Conservation (phyloP, 2,329 filamentous ascomycete genomes). For the Blastomyces gilchristii region DNA sequence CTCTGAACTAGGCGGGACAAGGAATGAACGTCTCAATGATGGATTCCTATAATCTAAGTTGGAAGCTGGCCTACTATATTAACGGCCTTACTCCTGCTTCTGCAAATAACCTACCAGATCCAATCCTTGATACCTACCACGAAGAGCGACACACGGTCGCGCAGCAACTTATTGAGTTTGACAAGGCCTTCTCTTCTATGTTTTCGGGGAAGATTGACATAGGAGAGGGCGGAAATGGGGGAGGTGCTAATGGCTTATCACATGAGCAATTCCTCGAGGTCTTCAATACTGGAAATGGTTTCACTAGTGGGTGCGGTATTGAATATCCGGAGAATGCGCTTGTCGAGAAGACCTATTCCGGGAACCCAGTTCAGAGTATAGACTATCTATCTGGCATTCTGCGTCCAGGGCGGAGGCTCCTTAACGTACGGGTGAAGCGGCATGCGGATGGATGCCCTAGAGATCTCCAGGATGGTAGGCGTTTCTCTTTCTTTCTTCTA, state of each 20-base stretch:
- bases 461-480: conserved; percentile 28
- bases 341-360: conserved; percentile 19
- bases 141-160: conserved; percentile 30
- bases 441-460: conserved; percentile 30
- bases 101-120: conserved; percentile 11
- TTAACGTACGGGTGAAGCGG: conserved; percentile 26
- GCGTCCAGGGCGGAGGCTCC: conserved; percentile 27
- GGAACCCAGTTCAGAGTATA: conserved; percentile 23
- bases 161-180: conserved; percentile 32
- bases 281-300: conserved; percentile 30
- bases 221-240: conserved; percentile 18
- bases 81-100: conserved; percentile 27
- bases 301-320: conserved; percentile 33
- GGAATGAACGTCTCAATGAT: conserved; percentile 7
- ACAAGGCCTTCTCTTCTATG: conserved; percentile 31
- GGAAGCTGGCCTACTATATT: conserved; percentile 32
- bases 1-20: conserved; percentile 4
- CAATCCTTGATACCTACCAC: conserved; percentile 31
- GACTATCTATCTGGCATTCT: conserved; percentile 29
- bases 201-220: conserved; percentile 31
- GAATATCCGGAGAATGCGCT: conserved; percentile 27
- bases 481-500: background rate
- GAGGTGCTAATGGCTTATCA: conserved; percentile 19
- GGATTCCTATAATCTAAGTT: conserved; percentile 29
- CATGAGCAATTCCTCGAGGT: conserved; percentile 29